These are phyloP conservation scores for Corrigiola litoralis DNA, from an alignment of 179 eudicot species.

Conservation along the genomic window DNA sequence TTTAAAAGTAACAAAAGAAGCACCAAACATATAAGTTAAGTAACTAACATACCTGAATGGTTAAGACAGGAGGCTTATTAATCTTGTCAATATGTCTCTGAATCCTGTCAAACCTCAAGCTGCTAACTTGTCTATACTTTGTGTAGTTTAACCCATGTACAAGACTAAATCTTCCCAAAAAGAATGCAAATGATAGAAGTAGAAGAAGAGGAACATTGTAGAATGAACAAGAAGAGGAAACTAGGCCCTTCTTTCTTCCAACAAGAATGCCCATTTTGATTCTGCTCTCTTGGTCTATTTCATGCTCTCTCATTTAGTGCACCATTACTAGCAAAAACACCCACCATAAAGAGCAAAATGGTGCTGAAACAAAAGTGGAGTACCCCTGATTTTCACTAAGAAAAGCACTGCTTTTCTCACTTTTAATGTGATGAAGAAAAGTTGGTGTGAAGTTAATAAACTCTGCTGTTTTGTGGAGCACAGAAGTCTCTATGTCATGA, in stretches of 20 bases:
- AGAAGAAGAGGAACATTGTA: neutral
- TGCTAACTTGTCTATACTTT: constrained; percentile 56
- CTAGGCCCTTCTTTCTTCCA: constrained; percentile 12
- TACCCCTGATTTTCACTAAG: constrained; percentile 1
- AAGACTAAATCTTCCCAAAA: constrained; percentile 21
- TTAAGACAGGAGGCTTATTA: constrained; percentile 66
- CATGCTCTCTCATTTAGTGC: constrained; percentile 2
- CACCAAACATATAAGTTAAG: neutral
- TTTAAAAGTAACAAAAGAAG: neutral
- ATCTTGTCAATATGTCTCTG: constrained; percentile 63
- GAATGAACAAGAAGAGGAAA: constrained; percentile 4
- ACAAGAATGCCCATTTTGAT: constrained; percentile 18
- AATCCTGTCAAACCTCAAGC: constrained; percentile 72
- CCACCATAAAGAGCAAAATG: neutral
- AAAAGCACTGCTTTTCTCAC: neutral
- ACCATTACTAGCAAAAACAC: neutral
- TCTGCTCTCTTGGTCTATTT: neutral
- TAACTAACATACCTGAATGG: constrained; percentile 57
- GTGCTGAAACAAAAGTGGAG: constrained; percentile 22
- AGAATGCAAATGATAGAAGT: constrained; percentile 18
- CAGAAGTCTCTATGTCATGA: constrained; percentile 19
- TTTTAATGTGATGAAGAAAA: constrained; percentile 11
- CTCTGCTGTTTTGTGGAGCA: constrained; percentile 9
- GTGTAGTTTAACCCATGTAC: constrained; percentile 58
- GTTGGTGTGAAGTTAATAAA: constrained; percentile 25